phyloP scores from a whole-genome alignment of 441 rosid genomes.

The Isatis lusitanica region DNA sequence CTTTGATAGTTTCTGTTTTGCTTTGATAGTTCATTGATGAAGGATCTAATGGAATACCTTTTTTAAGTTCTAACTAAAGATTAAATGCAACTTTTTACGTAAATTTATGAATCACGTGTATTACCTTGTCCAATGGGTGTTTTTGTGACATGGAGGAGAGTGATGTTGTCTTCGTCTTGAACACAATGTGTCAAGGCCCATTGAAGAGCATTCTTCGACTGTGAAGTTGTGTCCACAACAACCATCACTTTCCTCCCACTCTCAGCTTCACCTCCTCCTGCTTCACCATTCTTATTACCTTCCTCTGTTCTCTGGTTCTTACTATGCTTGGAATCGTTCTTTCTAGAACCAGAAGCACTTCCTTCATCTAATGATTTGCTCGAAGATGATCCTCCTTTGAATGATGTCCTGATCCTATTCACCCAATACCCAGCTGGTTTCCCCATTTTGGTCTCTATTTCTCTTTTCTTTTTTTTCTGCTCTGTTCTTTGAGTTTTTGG shows the following conservation, averaged over 20 bases:
- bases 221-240: constrained; percentile 78
- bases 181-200: constrained; percentile 91
- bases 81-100: not conserved
- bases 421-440: constrained; percentile 81
- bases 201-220: constrained; percentile 82
- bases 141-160: constrained; percentile 71
- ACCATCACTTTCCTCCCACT: constrained; percentile 77
- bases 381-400: constrained; percentile 42
- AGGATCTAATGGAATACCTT: not conserved
- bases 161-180: constrained; percentile 68
- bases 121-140: constrained; percentile 39
- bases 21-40: not conserved
- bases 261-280: constrained; percentile 19
- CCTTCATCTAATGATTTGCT: constrained; percentile 47
- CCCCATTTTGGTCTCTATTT: constrained; percentile 27
- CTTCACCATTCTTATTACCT: constrained; percentile 28
- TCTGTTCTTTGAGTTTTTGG: constrained; percentile 2
- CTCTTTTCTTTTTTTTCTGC: not conserved
- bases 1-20: not conserved
- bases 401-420: constrained; percentile 80
- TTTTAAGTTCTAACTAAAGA: not conserved
- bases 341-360: constrained; percentile 36
- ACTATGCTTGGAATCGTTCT: constrained; percentile 23
- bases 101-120: not conserved
- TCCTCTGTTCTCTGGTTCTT: constrained; percentile 40